Evolutionary conservation across 371 early-diverging fungal genomes (phyloP), one percentile per base, ranked within the genome.

Genomic region (Mucor ambiguus): DNA sequence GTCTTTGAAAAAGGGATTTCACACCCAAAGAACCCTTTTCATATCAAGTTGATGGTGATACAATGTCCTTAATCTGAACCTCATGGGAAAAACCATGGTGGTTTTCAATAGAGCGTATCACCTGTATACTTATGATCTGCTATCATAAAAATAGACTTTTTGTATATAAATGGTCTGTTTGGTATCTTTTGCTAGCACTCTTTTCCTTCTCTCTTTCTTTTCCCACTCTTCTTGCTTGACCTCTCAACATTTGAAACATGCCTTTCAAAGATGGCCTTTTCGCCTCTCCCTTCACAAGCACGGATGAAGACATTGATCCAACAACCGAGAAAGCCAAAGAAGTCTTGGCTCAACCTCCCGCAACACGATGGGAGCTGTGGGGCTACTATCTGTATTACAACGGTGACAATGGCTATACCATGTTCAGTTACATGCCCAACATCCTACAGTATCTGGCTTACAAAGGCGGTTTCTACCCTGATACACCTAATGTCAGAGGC

Each of bases 321-420:
- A 67, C 60, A 2, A 63, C 78, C 11, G 66, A 69, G 12, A 48
- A 63, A 18, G 73, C 67, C 14, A 54, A 71, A 43, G 60, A 63
- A 49, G 75, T 81, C 8, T 52, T 71, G 10, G 48, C 70, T 12
- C 83, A 83, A 54, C 78, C 81, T 30, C 67, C 78, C 12, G 74
- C 81, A 4, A 77, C 81, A 6, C 67, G 69, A 58, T 71, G 70
- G 66, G 83, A 83, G 29, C 64, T 83, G 8, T 77, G 79, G 81
- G 75, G 78, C 22, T 83, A 83, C 52, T 83, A 83, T 63, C 73
- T 83, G 11, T 83, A 83, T 35, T 83, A 83, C 60, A 83, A 83
- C 65, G 83, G 81, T 16, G 71, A 83, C 60, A 83, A 83, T 65
- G 83, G 83, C 26, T 83, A 69, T 66, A 80, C 83, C 0, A 76